Evolutionary conservation across 352 stramenopile genomes (phyloP).

Genomic region (Phytopythium sindhum): DNA sequence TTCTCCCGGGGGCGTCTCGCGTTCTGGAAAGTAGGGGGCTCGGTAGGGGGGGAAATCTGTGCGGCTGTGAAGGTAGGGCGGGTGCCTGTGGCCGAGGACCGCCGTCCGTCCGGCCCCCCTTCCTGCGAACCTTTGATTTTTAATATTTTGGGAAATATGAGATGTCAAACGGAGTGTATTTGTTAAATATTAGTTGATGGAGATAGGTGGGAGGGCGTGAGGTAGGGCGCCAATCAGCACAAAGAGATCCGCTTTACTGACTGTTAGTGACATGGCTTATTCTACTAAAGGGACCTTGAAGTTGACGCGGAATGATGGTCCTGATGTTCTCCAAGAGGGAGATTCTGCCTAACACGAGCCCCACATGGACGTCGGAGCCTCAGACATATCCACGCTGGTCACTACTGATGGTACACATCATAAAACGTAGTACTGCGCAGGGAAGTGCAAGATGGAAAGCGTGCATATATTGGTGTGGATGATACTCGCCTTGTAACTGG

Average conservation of each 20-base stretch:
- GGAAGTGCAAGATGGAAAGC: too few relatives aligned
- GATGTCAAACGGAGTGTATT: neutral
- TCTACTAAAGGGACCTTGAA: neutral
- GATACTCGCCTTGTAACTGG: too few relatives aligned
- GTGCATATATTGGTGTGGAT: too few relatives aligned
- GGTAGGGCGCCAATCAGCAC: neutral
- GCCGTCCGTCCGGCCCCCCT: slow-evolving; percentile 2
- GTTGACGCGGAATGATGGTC: neutral
- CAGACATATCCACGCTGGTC: too few relatives aligned
- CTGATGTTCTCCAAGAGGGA: neutral
- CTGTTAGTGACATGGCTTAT: neutral
- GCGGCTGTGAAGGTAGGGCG: neutral
- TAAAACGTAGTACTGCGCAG: too few relatives aligned
- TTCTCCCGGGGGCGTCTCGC: slow-evolving; percentile 14
- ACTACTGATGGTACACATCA: too few relatives aligned
- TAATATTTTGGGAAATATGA: neutral
- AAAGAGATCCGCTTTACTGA: neutral
- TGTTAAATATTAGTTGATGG: neutral
- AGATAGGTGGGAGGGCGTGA: neutral
- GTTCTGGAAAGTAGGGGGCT: slow-evolving; percentile 9
- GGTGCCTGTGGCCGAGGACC: slow-evolving; percentile 5
- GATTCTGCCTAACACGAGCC: too few relatives aligned
- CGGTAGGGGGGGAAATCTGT: slow-evolving; percentile 6
- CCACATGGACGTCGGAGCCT: too few relatives aligned
- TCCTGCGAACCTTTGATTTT: neutral